A percentile compares a stretch with the other conserved stretches of the same genome.
Conservation (phyloP, 352 stramenopile species). For the Pythium apleroticum region DNA sequence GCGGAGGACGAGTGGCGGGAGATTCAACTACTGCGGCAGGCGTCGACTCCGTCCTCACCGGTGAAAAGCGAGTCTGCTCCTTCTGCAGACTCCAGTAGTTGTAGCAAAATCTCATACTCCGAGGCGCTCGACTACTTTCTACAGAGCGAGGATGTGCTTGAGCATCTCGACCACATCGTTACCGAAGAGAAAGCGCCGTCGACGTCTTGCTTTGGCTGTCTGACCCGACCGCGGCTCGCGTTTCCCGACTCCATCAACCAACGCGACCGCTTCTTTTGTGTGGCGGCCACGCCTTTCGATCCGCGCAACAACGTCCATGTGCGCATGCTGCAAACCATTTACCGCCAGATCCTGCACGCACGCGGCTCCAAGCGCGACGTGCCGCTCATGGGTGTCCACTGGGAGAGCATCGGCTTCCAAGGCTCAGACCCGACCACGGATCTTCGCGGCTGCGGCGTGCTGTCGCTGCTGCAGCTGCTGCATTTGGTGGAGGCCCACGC, state of each 20-base stretch:
- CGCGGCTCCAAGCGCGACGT: conserved; percentile 30
- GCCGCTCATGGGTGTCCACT: conserved; percentile 65
- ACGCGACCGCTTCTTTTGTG: conserved; percentile 75
- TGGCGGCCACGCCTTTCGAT: conserved; percentile 56
- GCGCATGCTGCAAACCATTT: conserved; percentile 65
- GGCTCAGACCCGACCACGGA: conserved; percentile 87
- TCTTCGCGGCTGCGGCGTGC: conserved; percentile 78
- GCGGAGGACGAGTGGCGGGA: conserved; percentile 50
- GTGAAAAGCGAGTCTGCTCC: background rate
- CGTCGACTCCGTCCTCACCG: background rate
- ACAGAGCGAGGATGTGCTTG: conserved; percentile 23
- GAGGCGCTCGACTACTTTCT: conserved; percentile 23
- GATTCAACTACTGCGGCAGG: conserved; percentile 37
- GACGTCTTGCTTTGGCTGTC: conserved; percentile 58
- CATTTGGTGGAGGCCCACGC: conserved; percentile 67
- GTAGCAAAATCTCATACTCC: conserved; percentile 19
- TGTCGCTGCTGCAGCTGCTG: conserved; percentile 86
- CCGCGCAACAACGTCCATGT: conserved; percentile 46
- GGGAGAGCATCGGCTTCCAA: conserved; percentile 90
- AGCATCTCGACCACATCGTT: conserved; percentile 48
- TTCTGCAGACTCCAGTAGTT: conserved; percentile 34
- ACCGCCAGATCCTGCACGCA: conserved; percentile 43
- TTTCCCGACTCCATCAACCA: conserved; percentile 59
- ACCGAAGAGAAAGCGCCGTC: conserved; percentile 39
- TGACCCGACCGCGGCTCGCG: conserved; percentile 49